A percentile compares a stretch with the other conserved stretches of the same genome.
Conservation (phyloP, 2,329 filamentous ascomycete species). For the Acrocalymma vagum region DNA sequence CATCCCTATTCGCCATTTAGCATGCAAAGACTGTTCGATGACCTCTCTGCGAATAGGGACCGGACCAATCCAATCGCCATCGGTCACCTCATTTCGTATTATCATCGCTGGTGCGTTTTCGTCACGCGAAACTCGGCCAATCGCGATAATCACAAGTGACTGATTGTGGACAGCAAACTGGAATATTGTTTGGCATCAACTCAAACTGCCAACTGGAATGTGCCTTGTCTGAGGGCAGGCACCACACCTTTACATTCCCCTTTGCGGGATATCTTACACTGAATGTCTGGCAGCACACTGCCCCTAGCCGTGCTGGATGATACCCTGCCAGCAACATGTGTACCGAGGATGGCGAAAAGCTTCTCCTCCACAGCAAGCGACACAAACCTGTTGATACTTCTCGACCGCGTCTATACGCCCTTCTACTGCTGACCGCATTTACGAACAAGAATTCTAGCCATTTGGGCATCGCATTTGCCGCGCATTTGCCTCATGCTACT, state of each 20-base stretch:
- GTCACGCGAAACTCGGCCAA: slow-evolving; percentile 31
- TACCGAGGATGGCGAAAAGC: too few species aligned
- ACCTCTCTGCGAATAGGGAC: slow-evolving; percentile 11
- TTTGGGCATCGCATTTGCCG: slow-evolving; percentile 10
- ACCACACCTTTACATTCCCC: too few species aligned
- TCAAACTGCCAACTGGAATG: neutral
- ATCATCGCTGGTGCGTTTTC: slow-evolving; percentile 21
- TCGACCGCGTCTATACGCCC: neutral
- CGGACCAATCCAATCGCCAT: slow-evolving; percentile 22
- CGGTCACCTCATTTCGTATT: slow-evolving; percentile 20
- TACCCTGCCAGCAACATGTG: too few species aligned
- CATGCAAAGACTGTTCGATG: slow-evolving; percentile 2
- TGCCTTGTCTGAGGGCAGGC: slow-evolving; percentile 8
- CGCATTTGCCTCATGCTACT: slow-evolving; percentile 12
- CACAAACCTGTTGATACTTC: neutral
- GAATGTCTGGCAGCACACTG: too few species aligned
- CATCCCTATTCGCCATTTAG: slow-evolving; percentile 10
- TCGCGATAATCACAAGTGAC: slow-evolving; percentile 10
- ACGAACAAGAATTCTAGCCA: slow-evolving; percentile 17
- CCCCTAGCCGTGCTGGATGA: too few species aligned
- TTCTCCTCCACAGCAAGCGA: slow-evolving; percentile 12
- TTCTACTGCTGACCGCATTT: slow-evolving; percentile 11
- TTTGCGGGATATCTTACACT: too few species aligned
- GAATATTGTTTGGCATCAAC: neutral
- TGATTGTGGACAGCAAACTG: neutral